Conservation (phyloP, 1,284 basidiomycete species). For the Tilletia caries region DNA sequence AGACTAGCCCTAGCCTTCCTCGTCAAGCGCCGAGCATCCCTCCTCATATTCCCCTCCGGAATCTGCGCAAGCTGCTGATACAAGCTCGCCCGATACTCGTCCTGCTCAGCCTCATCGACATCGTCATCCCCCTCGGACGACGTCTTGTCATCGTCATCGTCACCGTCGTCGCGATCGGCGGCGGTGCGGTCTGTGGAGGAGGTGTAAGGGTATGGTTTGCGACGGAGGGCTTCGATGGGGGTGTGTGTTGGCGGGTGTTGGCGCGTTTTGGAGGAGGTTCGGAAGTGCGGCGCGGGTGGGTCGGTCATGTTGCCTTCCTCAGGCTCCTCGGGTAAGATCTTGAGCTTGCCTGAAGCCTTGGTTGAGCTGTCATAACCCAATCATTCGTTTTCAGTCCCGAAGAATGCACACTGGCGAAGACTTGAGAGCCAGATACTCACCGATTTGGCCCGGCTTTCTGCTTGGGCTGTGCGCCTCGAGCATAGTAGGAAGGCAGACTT, state of each 20-base stretch:
- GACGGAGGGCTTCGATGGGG: slow-evolving; percentile 11
- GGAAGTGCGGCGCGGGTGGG: slow-evolving; percentile 24
- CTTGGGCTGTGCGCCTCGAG: slow-evolving; percentile 12
- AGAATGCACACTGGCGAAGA: not conserved
- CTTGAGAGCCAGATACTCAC: slow-evolving; percentile 9
- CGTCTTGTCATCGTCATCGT: slow-evolving; percentile 6
- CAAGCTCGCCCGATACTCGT: slow-evolving; percentile 36
- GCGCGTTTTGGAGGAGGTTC: slow-evolving; percentile 42
- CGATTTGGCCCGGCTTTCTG: slow-evolving; percentile 22
- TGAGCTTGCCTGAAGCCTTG: slow-evolving; percentile 80
- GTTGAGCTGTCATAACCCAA: slow-evolving; percentile 60
- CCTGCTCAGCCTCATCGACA: slow-evolving; percentile 18
- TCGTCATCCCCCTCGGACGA: slow-evolving; percentile 9
- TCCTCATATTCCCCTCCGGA: slow-evolving; percentile 84
- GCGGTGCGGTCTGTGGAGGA: not conserved
- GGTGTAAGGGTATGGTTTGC: slow-evolving; percentile 10
- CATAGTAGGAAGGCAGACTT: slow-evolving; percentile 11
- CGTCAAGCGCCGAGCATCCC: slow-evolving; percentile 82
- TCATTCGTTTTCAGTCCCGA: not conserved
- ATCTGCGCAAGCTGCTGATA: slow-evolving; percentile 59
- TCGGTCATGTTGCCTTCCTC: slow-evolving; percentile 57
- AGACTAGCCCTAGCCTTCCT: slow-evolving; percentile 90
- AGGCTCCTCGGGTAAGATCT: slow-evolving; percentile 87
- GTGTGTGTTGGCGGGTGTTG: slow-evolving; percentile 53
- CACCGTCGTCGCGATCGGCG: slow-evolving; percentile 1